Base-by-base conservation (phyloP, 345 rosid genomes). In the Syzygium grande region DNA sequence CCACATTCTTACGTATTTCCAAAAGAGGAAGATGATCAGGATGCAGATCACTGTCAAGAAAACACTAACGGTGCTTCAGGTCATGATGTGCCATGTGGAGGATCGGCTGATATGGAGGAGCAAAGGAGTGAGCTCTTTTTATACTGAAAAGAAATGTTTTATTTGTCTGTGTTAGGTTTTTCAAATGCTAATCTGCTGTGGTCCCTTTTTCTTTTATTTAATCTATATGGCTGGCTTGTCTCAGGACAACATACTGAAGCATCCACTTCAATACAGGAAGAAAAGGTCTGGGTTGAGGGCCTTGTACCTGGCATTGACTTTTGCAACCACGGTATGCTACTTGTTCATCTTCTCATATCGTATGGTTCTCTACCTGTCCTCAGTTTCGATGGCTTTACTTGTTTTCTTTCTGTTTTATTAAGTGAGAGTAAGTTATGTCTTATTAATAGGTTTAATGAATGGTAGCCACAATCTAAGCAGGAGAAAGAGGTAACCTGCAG, bases 301-400 rank as follows among this genome's bases (percentile, higher is more conserved):
- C 98, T 97, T 92, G 96, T 97, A 87, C 99, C 99, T 55, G 98
- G 96, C 90, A 97, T 97, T 91, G 99, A 97, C 93, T 96, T 96
- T 91, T 96, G 98, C 91, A 97, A 97, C 92, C 99, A 97, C 90
- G 98, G 99, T 97, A 94, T 85, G 92, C 85, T 89, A 3, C 56
- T 27, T 85, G 23, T 53, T 49, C 46, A 51, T 52, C 6, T 51
- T 58, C 34, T 52, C 46, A 30, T 53, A 30, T 21, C 2, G 25
- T 54, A 54, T 10, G 56, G 86, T 84, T 84, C 56, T 52, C 13
- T 51, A 17, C 46, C 43, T 25, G 61, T 84, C 65, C 15, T 53
- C 61, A 52, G 65, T 17, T 53, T 52, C 2, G 49, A 30, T 52
- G 16, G 63, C 86, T 53, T 84, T 34, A 5, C 49, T 30, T 51